Evolutionary conservation across 2,329 filamentous ascomycete genomes (phyloP).

Genomic region (Pseudocercospora fijiensis): DNA sequence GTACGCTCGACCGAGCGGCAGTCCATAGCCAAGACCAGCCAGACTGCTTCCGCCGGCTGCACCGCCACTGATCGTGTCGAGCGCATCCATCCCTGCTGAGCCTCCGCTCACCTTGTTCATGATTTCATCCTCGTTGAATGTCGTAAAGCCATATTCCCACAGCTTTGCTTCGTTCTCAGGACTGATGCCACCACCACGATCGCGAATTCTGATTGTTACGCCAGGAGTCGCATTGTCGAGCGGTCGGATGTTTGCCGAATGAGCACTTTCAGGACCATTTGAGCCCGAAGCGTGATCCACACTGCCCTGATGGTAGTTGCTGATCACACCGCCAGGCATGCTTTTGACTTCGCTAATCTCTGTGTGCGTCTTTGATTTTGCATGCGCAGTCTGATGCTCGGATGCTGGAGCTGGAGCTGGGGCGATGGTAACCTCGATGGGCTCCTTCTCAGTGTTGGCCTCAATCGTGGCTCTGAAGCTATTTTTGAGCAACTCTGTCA

Average conservation of each 20-base stretch:
- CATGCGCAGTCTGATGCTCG: conserved; percentile 42
- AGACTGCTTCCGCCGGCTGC: conserved; percentile 73
- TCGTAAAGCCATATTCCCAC: conserved; percentile 97
- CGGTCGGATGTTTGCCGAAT: conserved; percentile 44
- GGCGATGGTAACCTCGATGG: conserved; percentile 89
- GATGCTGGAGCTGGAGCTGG: conserved; percentile 57
- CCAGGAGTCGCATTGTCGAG: conserved; percentile 63
- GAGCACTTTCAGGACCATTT: conserved; percentile 26
- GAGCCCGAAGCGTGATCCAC: conserved; percentile 37
- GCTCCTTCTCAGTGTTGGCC: conserved; percentile 72
- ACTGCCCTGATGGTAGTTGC: conserved; percentile 40
- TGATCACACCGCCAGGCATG: conserved; percentile 30
- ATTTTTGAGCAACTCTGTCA: conserved; percentile 95
- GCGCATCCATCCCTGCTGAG: conserved; percentile 58
- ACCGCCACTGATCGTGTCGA: conserved; percentile 72
- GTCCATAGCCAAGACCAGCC: conserved; percentile 86
- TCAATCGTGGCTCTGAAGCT: conserved; percentile 93
- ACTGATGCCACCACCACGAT: conserved; percentile 89
- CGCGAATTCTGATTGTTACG: conserved; percentile 91
- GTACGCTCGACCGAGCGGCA: conserved; percentile 88
- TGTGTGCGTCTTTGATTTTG: conserved; percentile 17
- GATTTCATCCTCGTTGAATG: conserved; percentile 70
- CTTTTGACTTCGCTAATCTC: conserved; percentile 14
- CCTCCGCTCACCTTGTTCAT: conserved; percentile 49
- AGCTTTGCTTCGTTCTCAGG: conserved; percentile 81